These are phyloP conservation scores for Spathaspora sp. DNA, from an alignment of 1,139 yeast genomes.

Conservation along the genomic window DNA sequence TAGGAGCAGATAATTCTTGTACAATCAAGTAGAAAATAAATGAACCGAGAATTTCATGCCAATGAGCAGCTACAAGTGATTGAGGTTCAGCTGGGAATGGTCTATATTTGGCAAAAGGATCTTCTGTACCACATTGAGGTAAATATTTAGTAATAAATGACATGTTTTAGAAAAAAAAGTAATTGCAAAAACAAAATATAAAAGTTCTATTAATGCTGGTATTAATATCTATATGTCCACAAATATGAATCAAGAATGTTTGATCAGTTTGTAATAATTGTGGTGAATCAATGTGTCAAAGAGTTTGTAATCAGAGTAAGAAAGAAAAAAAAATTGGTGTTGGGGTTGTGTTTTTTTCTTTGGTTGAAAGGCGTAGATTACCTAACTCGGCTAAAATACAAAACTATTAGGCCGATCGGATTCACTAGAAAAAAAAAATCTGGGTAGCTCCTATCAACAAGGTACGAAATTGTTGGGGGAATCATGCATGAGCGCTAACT, in stretches of 20 bases:
- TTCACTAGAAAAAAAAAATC: background rate
- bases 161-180: conserved; percentile 1
- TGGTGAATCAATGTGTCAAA: background rate
- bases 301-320: background rate
- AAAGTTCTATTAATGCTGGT: background rate
- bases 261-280: background rate
- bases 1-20: conserved; percentile 41
- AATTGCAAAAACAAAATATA: background rate
- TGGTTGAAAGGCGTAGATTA: background rate
- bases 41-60: conserved; percentile 52
- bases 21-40: conserved; percentile 38
- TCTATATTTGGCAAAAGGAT: conserved; percentile 44
- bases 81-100: conserved; percentile 46
- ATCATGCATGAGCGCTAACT: background rate
- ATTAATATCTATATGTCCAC: background rate
- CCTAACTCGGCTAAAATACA: background rate
- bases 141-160: conserved; percentile 10
- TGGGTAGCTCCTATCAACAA: background rate
- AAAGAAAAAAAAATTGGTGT: background rate
- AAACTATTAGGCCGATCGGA: background rate
- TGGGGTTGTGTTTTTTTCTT: background rate
- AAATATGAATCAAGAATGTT: background rate
- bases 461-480: background rate
- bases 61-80: conserved; percentile 38
- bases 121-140: conserved; percentile 33